Base-by-base conservation (phyloP, 768 basidiomycete species). In the Lentinula raphanica region DNA sequence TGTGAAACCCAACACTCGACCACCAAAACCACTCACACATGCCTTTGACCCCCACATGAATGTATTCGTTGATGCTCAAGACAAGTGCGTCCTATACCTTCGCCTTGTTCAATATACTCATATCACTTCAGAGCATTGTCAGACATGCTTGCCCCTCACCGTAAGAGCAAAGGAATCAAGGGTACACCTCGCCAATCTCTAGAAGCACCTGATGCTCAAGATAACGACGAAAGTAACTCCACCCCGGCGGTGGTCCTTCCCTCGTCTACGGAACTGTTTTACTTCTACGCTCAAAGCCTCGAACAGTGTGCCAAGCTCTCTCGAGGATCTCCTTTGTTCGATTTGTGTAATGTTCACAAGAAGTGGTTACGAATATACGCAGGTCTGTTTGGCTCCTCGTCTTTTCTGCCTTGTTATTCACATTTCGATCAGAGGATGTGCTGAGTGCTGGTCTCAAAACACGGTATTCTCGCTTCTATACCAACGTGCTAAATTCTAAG, bases 291-390 rank as follows among this genome's bases (percentile, higher is more conserved):
- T 0, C 94, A 98, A 69, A 94, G 88, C 56, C 74, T 99, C 35
- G 97, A 98, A 54, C 92, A 94, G 67, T 98, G 96, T 66, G 88
- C 92, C 2, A 94, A 91, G 66, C 76, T 97, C 3, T 94, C 92
- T 9, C 92, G 87, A 0, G 89, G 91, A 0, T 84, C 88, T 59
- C 82, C 94, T 4, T 72, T 99, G 60, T 89, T 85, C 68, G 93
- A 96, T 63, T 69, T 99, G 35, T 84, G 83, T 55, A 79, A 76
- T 17, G 71, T 99, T 38, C 92, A 93, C 67, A 92, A 87, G 69
- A 98, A 98, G 69, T 98, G 96, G 95, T 73, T 99, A 32, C 82
- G 85, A 63, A 85, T 94, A 42, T 99, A 96, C 74, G 94, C 96
- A 49, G 92, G 93, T 91, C 17, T 32, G 79, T 72, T 9, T 55